Conservation (phyloP, 2,329 filamentous ascomycete species). For the Elsinoe perseae region DNA sequence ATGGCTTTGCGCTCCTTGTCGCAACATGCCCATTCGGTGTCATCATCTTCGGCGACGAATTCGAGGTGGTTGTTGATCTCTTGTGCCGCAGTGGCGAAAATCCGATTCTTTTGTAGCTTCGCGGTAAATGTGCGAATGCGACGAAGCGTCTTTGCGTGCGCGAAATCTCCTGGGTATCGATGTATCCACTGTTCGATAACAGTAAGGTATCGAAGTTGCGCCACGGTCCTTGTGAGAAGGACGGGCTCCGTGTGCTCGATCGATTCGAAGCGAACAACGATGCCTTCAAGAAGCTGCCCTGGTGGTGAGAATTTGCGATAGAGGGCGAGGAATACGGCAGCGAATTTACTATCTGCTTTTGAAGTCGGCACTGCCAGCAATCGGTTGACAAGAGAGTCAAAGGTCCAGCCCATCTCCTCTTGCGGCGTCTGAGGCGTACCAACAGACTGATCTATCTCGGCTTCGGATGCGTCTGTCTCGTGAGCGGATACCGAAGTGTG, state of each 20-base stretch:
- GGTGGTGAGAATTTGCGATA: slow-evolving; percentile 92
- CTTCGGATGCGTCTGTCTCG: slow-evolving; percentile 47
- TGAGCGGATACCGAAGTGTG: slow-evolving; percentile 37
- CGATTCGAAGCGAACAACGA: slow-evolving; percentile 67
- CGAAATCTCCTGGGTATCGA: slow-evolving; percentile 88
- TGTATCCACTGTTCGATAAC: slow-evolving; percentile 84
- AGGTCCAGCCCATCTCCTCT: slow-evolving; percentile 54
- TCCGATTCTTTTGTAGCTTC: slow-evolving; percentile 65
- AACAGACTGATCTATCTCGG: slow-evolving; percentile 46
- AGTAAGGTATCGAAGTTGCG: slow-evolving; percentile 75
- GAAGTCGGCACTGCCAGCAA: slow-evolving; percentile 74
- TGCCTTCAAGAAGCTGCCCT: slow-evolving; percentile 64
- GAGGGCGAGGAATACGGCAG: slow-evolving; percentile 78
- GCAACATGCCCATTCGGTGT: slow-evolving; percentile 82
- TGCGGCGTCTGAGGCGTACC: slow-evolving; percentile 26
- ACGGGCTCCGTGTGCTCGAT: slow-evolving; percentile 59
- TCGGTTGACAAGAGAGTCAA: slow-evolving; percentile 63
- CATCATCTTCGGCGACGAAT: slow-evolving; percentile 73
- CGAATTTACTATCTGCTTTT: slow-evolving; percentile 82
- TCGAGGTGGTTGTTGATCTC: slow-evolving; percentile 78
- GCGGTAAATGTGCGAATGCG: slow-evolving; percentile 67
- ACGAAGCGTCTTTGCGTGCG: slow-evolving; percentile 63
- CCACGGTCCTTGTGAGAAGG: slow-evolving; percentile 68
- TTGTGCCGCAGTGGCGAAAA: slow-evolving; percentile 76
- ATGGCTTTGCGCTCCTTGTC: slow-evolving; percentile 53